A percentile compares a stretch with the other conserved stretches of the same genome.
Conservation (phyloP, 441 rosid species). For the Erodium chrysanthum region DNA sequence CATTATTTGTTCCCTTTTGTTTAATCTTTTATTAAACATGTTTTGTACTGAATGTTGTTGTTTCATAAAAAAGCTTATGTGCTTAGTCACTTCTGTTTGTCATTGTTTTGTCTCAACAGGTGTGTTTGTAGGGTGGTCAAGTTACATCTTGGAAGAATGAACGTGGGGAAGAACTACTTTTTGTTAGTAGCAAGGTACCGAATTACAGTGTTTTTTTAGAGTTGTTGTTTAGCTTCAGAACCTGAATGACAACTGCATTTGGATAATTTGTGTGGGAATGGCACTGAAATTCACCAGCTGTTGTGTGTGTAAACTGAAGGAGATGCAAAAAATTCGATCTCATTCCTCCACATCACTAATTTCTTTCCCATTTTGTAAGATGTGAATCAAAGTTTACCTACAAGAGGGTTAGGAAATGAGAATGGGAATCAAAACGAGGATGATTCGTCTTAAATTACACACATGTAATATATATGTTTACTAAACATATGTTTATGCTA, state of each 20-base stretch:
- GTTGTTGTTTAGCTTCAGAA: background rate
- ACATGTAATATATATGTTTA: too few relatives aligned
- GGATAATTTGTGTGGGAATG: too few relatives aligned
- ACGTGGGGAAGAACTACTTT: slow-evolving; percentile 46
- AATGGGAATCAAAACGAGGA: too few relatives aligned
- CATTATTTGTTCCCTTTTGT: too few relatives aligned
- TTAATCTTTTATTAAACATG: background rate
- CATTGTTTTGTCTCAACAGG: slow-evolving; percentile 21
- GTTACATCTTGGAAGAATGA: slow-evolving; percentile 65
- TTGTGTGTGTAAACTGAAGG: too few relatives aligned
- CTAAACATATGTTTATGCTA: slow-evolving; percentile 9
- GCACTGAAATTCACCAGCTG: too few relatives aligned
- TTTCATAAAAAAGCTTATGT: background rate
- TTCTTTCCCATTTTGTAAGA: too few relatives aligned
- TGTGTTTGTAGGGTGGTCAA: slow-evolving; percentile 53
- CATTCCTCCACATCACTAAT: too few relatives aligned
- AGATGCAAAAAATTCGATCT: too few relatives aligned
- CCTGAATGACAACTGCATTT: background rate
- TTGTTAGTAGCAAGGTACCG: slow-evolving; percentile 51
- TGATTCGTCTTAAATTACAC: too few relatives aligned
- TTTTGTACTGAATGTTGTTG: background rate
- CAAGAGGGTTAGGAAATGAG: too few relatives aligned
- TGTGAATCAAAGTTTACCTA: too few relatives aligned
- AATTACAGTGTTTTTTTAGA: background rate
- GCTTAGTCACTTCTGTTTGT: background rate